Conservation (phyloP, 306 rosid species). For the Cicer arietinum region DNA sequence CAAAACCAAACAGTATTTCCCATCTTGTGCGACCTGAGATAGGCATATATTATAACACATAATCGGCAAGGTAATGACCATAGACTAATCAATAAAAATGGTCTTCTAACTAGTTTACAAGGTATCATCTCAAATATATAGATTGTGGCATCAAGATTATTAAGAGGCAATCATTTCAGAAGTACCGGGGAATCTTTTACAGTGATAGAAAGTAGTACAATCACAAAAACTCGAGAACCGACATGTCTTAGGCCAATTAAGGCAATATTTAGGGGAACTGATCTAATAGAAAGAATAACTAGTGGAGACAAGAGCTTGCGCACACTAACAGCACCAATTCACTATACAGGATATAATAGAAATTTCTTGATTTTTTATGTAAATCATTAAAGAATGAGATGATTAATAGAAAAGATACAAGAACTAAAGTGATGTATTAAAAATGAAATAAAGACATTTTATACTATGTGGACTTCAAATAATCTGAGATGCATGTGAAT, state of each 20-base stretch:
- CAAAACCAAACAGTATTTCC: slow-evolving; percentile 78
- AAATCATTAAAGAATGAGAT: background rate
- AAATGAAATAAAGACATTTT: background rate
- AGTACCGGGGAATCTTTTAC: background rate
- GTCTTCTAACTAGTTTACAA: slow-evolving; percentile 12
- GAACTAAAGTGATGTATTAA: background rate
- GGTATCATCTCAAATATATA: slow-evolving; percentile 20
- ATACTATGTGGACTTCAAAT: slow-evolving; percentile 7
- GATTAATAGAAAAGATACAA: background rate
- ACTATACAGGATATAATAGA: slow-evolving; percentile 3
- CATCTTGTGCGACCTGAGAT: slow-evolving; percentile 78
- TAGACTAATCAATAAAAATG: slow-evolving; percentile 26
- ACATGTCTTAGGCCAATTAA: slow-evolving; percentile 10
- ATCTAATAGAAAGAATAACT: slow-evolving; percentile 18
- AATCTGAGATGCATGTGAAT: background rate
- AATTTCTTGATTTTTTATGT: background rate
- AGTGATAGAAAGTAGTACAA: background rate
- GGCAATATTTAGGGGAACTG: background rate
- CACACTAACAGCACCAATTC: slow-evolving; percentile 5
- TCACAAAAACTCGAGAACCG: slow-evolving; percentile 1
- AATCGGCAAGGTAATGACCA: slow-evolving; percentile 9
- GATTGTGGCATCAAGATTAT: slow-evolving; percentile 9
- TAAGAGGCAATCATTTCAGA: slow-evolving; percentile 10
- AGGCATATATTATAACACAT: slow-evolving; percentile 39
- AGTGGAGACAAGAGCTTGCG: background rate